Conservation (phyloP, 2,329 filamentous ascomycete genomes). For the Aspergillus chevalieri region DNA sequence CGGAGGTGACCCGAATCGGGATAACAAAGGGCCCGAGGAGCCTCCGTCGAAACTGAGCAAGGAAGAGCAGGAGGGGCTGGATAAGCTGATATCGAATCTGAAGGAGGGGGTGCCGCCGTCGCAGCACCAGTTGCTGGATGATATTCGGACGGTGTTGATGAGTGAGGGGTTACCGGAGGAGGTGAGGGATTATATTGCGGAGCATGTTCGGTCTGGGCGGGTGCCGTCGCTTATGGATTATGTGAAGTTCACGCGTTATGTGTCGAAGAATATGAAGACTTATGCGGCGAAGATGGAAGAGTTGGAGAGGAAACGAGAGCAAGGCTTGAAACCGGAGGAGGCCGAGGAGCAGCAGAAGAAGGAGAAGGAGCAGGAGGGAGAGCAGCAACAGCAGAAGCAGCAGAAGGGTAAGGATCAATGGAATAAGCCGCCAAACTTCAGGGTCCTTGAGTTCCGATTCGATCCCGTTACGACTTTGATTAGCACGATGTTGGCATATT, state of each 20-base stretch:
- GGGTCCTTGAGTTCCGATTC: slow-evolving; percentile 43
- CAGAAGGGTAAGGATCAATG: slow-evolving; percentile 22
- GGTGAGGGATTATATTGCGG: slow-evolving; percentile 58
- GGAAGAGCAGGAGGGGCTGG: slow-evolving; percentile 54
- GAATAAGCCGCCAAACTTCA: slow-evolving; percentile 25
- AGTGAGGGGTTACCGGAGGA: slow-evolving; percentile 64
- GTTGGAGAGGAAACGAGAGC: slow-evolving; percentile 20
- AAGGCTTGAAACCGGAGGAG: slow-evolving; percentile 24
- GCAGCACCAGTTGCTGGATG: slow-evolving; percentile 56
- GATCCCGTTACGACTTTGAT: slow-evolving; percentile 54
- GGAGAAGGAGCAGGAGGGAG: slow-evolving; percentile 13
- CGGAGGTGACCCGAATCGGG: slow-evolving; percentile 37
- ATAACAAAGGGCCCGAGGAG: slow-evolving; percentile 32
- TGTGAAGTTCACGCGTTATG: slow-evolving; percentile 55
- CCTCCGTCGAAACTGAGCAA: slow-evolving; percentile 44
- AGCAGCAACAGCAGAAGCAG: slow-evolving; percentile 19
- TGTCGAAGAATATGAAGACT: slow-evolving; percentile 52
- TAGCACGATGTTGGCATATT: slow-evolving; percentile 55
- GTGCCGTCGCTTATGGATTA: slow-evolving; percentile 50
- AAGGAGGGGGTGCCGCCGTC: slow-evolving; percentile 55
- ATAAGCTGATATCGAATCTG: slow-evolving; percentile 51
- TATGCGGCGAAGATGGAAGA: slow-evolving; percentile 32
- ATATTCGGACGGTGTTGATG: slow-evolving; percentile 58
- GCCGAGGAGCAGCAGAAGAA: slow-evolving; percentile 8
- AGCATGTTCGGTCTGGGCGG: slow-evolving; percentile 42